Evolutionary conservation across 768 basidiomycete genomes (phyloP), one percentile per base, ranked within the genome.

Genomic region (Chlorophyllum brunneum): DNA sequence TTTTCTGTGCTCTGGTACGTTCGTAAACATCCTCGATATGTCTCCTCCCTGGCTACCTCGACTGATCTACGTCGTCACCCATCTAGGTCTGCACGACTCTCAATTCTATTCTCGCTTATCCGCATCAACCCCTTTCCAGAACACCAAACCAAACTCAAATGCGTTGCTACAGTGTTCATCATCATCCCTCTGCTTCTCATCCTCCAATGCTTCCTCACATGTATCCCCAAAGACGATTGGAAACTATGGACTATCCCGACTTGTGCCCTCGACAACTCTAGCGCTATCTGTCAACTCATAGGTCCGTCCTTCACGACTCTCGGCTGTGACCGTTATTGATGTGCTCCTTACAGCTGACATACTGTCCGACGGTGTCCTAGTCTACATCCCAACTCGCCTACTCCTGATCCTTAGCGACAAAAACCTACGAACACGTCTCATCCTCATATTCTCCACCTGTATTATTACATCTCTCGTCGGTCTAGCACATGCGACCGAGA

Each of bases 381-480:
- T 81, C 30, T 41, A 63, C 7, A 66, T 77, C 1, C 80, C 81
- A 0, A 51, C 80, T 2, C 66, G 70, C 16, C 63, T 82, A 3
- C 70, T 83, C 30, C 63, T 67, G 54, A 65, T 68, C 18, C 66
- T 81, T 22, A 67, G 64, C 18, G 71, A 75, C 49, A 64, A 59
- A 13, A 57, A 55, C 22, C 59, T 80, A 1, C 72, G 75, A 4
- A 61, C 67, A 1, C 71, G 71, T n/a, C 65, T 77, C 37, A 68
- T 76, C 55, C 61, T 80, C 49, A 77, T 81, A 42, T 81, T 83
- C 61, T 81, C 81, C 15, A 72, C 81, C 9, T 78, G 78, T 48
- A 33, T 80, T 48, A 62, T 75, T 48, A 80, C 78, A 4, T 79
- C 73, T 5, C 58, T 75, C 29, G 71, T 73, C 22, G 72, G 73